A percentile compares a stretch with the other conserved stretches of the same genome.
Conservation (phyloP, 2,329 filamentous ascomycete species). For the Parastagonospora avenae region DNA sequence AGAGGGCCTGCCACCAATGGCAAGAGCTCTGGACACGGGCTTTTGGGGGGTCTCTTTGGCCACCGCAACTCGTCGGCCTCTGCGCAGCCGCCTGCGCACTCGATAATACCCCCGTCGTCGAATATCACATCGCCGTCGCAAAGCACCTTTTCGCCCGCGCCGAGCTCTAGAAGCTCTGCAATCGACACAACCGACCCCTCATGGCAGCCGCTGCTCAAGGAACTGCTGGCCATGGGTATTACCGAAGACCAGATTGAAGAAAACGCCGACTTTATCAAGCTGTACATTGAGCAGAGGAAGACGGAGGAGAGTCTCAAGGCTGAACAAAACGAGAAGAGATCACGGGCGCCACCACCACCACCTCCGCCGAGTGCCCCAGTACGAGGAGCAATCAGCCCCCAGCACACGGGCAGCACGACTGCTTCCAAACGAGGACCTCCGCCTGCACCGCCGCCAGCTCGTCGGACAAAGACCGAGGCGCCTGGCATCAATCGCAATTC, state of each 20-base stretch:
- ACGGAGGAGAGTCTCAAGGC: slow-evolving; percentile 54
- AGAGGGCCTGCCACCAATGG: slow-evolving; percentile 33
- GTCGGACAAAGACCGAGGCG: slow-evolving; percentile 51
- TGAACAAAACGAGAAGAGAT: slow-evolving; percentile 56
- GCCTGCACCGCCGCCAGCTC: slow-evolving; percentile 62
- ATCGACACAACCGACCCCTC: slow-evolving; percentile 68
- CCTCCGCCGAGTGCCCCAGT: slow-evolving; percentile 55
- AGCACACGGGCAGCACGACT: slow-evolving; percentile 60
- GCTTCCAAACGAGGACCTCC: slow-evolving; percentile 64
- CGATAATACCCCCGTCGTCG: slow-evolving; percentile 53
- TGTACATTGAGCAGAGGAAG: slow-evolving; percentile 69
- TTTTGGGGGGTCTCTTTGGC: slow-evolving; percentile 58
- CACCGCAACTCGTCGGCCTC: slow-evolving; percentile 54
- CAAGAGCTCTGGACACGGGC: slow-evolving; percentile 38
- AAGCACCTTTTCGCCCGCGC: slow-evolving; percentile 40
- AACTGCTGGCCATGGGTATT: slow-evolving; percentile 68
- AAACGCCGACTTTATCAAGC: slow-evolving; percentile 71
- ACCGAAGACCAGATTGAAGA: slow-evolving; percentile 71
- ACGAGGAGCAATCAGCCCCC: slow-evolving; percentile 61
- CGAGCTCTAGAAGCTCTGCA: slow-evolving; percentile 49
- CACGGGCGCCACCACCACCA: slow-evolving; percentile 66
- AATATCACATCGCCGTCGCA: slow-evolving; percentile 47
- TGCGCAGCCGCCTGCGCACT: slow-evolving; percentile 49
- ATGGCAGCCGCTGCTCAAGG: slow-evolving; percentile 65
- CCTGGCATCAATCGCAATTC: slow-evolving; percentile 46